Conservation (phyloP, 139 green algal species). For the Coelastrella sp. region DNA sequence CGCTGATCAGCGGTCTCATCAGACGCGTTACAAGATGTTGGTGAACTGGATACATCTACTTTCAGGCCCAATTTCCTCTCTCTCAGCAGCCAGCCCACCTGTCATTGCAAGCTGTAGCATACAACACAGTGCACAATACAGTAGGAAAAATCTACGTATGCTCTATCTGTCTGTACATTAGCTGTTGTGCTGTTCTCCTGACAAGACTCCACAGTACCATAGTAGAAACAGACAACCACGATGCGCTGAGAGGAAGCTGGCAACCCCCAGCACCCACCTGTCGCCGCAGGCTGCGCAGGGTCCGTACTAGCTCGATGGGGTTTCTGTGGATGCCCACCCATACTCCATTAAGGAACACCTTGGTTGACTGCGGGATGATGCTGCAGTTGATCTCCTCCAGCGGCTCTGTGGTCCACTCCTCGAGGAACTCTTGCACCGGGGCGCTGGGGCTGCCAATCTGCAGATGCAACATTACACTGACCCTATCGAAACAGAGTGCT, state of each 20-base stretch:
- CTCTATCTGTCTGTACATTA: too few relatives aligned
- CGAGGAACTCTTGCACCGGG: slow-evolving; percentile 85
- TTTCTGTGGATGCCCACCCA: slow-evolving; percentile 93
- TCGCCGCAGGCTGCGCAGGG: slow-evolving; percentile 83
- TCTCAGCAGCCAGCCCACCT: too few relatives aligned
- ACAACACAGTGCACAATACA: too few relatives aligned
- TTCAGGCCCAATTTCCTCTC: too few relatives aligned
- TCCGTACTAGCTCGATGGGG: slow-evolving; percentile 80
- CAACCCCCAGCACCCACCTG: slow-evolving; percentile 44
- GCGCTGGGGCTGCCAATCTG: slow-evolving; percentile 73
- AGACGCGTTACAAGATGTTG: too few relatives aligned
- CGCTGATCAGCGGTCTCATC: too few relatives aligned
- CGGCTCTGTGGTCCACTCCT: slow-evolving; percentile 85
- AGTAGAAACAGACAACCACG: too few relatives aligned
- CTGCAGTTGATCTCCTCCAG: slow-evolving; percentile 85
- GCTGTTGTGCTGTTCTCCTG: too few relatives aligned
- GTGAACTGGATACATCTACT: too few relatives aligned
- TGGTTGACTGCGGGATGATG: slow-evolving; percentile 73
- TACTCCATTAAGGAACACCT: slow-evolving; percentile 93
- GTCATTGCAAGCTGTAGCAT: too few relatives aligned
- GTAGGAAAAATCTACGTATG: too few relatives aligned
- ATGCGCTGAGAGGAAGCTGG: background rate
- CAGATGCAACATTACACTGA: background rate
- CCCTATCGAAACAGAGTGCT: background rate
- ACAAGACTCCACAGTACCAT: too few relatives aligned